Evolutionary conservation across 768 basidiomycete species (phyloP), one percentile per base, ranked within the genome.

Genomic region (Porphyrellus cyaneotinctus): DNA sequence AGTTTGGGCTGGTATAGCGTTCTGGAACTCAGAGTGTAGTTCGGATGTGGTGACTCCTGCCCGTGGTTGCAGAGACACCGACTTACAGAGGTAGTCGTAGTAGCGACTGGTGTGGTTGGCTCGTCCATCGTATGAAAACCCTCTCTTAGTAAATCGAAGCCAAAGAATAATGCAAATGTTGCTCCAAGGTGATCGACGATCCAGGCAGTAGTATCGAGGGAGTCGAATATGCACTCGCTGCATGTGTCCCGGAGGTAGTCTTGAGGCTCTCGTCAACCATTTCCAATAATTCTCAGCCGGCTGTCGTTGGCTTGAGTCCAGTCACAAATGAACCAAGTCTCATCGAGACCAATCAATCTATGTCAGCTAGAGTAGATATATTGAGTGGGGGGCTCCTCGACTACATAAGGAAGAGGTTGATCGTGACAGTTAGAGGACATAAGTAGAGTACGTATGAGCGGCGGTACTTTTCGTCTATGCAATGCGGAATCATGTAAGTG

Each of bases 381-480:
- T 59, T 67, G 64, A 65, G 64, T 13, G 62, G 64, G 59, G 64
- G 26, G 37, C 61, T 54, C 58, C 52, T 64, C 56, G 3, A 51
- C 52, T 48, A 56, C 41, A 43, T 58, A n/a, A n/a, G n/a, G n/a
- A 47, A 44, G 43, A 49, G 43, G 59, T 46, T 51, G 54, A 51
- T n/a, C 18, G 24, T 47, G 45, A 47, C 31, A 28, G 58, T 61
- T 64, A 65, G 44, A 31, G 46, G 42, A 48, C 53, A 41, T 61
- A 53, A 53, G 42, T 65, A 65, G 35, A 52, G 49, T 64, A 64
- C 22, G 59, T 51, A 51, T 61, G 60, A 58, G 63, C 45, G 54
- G 62, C 52, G 61, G 48, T 68, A 66, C 59, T 58, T 64, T 62
- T 70, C 52, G 52, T 66, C 59, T 68, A 67, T 66, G 56, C 37